Evolutionary conservation across 75 land plant species (phyloP).

Genomic region (Azolla pinnata): DNA sequence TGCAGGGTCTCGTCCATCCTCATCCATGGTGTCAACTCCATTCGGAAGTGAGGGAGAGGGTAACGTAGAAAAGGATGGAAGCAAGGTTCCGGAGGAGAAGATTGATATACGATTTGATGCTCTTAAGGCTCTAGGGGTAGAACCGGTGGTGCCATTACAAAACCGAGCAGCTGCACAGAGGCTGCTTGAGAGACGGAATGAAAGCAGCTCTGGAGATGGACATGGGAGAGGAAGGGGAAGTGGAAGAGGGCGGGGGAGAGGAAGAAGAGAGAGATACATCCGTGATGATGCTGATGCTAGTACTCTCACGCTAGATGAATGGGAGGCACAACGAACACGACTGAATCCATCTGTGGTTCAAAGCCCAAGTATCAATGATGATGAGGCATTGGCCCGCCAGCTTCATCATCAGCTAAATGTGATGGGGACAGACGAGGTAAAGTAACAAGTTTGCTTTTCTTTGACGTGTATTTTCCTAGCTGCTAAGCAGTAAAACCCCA

Average conservation of each 20-base stretch:
- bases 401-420: slow-evolving; percentile 68
- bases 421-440: slow-evolving; percentile 8
- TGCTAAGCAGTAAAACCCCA: no score
- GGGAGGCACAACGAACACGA: slow-evolving; percentile 51
- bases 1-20: no score
- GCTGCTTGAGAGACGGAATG: slow-evolving; percentile 51
- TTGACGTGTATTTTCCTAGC: background rate
- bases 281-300: slow-evolving; percentile 35
- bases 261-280: slow-evolving; percentile 32
- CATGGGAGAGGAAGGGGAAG: slow-evolving; percentile 17
- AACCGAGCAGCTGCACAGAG: slow-evolving; percentile 85
- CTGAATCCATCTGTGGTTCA: background rate
- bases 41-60: background rate
- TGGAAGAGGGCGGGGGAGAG: slow-evolving; percentile 23
- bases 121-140: slow-evolving; percentile 24
- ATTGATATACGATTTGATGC: background rate
- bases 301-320: slow-evolving; percentile 67
- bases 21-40: no score
- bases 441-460: background rate
- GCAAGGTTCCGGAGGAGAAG: no score
- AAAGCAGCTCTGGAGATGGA: slow-evolving; percentile 7
- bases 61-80: background rate
- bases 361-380: slow-evolving; percentile 22
- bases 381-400: slow-evolving; percentile 71
- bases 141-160: slow-evolving; percentile 58